Evolutionary conservation across 2,329 filamentous ascomycete genomes (phyloP), one percentile per base, ranked within the genome.

Genomic region (Fusarium sacchari): DNA sequence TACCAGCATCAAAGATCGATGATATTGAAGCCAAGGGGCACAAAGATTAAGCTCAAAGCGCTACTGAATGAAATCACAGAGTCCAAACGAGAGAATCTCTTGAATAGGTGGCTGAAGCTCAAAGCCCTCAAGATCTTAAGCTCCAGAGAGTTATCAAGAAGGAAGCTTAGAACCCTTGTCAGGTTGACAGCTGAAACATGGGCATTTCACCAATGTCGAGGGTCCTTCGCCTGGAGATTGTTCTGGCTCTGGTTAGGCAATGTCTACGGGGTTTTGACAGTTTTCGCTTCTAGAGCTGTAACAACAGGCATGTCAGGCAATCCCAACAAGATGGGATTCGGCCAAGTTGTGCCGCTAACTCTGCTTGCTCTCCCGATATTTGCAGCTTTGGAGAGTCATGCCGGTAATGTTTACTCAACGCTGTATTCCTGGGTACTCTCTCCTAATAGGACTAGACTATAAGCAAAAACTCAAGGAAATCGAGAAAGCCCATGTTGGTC

Each of bases 1-100:
- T 34, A 39, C 18, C 13, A 7, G 6, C 6, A 18, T 6, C 18
- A 18, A 14, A 26, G 7, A 3, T 26, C 15, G 6, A 7, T 4
- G 0, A 4, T 63, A 0, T 46, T 28, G 0, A 17, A 34, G 9
- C 22, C 6, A 3, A 9, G 4, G 1, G 12, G 4, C 6, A 11
- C 2, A 7, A 37, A 8, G 2, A 22, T 24, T 0, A 10, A 2
- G 2, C 7, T 18, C 1, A 64, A 28, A 34, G 26, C 11, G 0
- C 30, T 63, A 1, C 13, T n/a, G 9, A 2, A 6, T 0, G 24
- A 24, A 20, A 36, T 20, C 1, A 8, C 10, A 7, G 62, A 64
- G 11, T 9, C 20, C 1, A 28, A 63, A 0, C 32, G 58, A 6
- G 18, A 44, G 3, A 1, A 0, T 0, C 62, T 64, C 18, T 7